Percentiles rank a stretch among this genome's conserved stretches.
Conservation (phyloP, 1,139 yeast genomes). For the Tardiomyces digboiensis region DNA sequence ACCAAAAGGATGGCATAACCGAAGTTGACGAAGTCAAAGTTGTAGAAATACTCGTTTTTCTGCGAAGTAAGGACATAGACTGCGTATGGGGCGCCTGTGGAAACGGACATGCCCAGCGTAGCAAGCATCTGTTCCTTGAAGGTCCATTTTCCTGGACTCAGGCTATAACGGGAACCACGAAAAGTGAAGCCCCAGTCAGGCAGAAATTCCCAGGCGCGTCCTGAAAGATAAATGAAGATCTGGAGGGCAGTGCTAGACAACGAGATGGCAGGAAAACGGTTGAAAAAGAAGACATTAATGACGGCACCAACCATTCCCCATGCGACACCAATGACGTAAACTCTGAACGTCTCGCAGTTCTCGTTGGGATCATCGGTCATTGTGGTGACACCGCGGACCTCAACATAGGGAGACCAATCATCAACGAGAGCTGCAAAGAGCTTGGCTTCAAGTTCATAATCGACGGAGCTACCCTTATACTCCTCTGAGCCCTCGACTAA, state of each 20-base stretch:
- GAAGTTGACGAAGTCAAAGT: constrained; percentile 16
- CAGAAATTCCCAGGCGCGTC: constrained; percentile 23
- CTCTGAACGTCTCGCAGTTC: constrained; percentile 48
- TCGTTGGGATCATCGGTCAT: constrained; percentile 36
- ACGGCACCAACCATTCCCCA: constrained; percentile 50
- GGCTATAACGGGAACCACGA: constrained; percentile 19
- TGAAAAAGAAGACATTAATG: constrained; percentile 48
- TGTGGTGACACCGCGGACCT: constrained; percentile 49
- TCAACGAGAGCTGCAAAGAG: constrained; percentile 39
- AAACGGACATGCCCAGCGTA: constrained; percentile 19
- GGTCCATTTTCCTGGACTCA: constrained; percentile 49
- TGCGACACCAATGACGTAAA: constrained; percentile 43
- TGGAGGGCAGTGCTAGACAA: constrained; percentile 43
- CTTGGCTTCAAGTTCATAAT: constrained; percentile 28
- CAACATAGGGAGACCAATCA: constrained; percentile 54
- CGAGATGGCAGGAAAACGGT: constrained; percentile 44
- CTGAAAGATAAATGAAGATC: constrained; percentile 49
- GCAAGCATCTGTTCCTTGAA: constrained; percentile 46
- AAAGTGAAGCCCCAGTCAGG: constrained; percentile 6
- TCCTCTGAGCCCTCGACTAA: constrained; percentile 17
- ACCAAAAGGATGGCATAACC: constrained; percentile 41
- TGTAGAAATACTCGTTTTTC: constrained; percentile 22
- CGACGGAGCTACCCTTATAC: constrained; percentile 7
- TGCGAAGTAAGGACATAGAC: constrained; percentile 22
- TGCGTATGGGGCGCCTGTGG: constrained; percentile 17